A percentile compares a stretch with the other conserved stretches of the same genome.
Conservation (phyloP, 305 asterid species). For the Rubia peregrina region DNA sequence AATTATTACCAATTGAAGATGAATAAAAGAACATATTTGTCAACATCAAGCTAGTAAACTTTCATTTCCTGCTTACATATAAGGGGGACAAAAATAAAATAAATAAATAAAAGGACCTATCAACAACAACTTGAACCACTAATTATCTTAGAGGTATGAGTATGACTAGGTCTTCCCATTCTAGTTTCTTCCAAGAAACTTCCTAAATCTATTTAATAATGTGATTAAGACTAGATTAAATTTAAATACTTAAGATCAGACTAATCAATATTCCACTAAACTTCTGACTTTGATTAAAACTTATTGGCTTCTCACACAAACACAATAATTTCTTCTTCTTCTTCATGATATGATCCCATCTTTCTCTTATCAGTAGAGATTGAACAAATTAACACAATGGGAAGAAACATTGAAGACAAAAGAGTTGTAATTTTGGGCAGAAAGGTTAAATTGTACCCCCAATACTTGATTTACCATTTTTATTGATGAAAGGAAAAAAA, state of each 20-base stretch:
- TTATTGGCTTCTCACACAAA: not conserved
- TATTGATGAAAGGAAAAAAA: not conserved
- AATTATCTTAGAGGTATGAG: not conserved
- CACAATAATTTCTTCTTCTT: not conserved
- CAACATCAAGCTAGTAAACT: conserved; percentile 1
- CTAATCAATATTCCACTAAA: not conserved
- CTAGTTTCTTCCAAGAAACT: conserved; percentile 13
- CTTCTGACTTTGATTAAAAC: not conserved
- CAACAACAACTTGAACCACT: not conserved
- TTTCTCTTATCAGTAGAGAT: not conserved
- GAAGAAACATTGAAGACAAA: conserved; percentile 33
- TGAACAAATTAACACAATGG: conserved; percentile 22
- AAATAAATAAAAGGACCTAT: not conserved
- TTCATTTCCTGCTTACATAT: not conserved
- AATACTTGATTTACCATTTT: not conserved
- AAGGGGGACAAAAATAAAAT: not conserved
- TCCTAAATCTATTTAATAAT: conserved; percentile 1
- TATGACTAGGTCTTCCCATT: conserved; percentile 14
- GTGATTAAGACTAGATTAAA: conserved; percentile 1
- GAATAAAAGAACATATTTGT: not conserved
- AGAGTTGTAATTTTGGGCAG: conserved; percentile 25
- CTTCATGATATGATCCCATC: conserved; percentile 3
- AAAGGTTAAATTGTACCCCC: conserved; percentile 6
- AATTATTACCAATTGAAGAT: conserved; percentile 6
- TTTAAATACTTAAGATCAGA: not conserved